A percentile compares a stretch with the other conserved stretches of the same genome.
Evolutionary conservation across 2,329 filamentous ascomycete species (phyloP).

Genomic region (Fragosphaeria purpurea): DNA sequence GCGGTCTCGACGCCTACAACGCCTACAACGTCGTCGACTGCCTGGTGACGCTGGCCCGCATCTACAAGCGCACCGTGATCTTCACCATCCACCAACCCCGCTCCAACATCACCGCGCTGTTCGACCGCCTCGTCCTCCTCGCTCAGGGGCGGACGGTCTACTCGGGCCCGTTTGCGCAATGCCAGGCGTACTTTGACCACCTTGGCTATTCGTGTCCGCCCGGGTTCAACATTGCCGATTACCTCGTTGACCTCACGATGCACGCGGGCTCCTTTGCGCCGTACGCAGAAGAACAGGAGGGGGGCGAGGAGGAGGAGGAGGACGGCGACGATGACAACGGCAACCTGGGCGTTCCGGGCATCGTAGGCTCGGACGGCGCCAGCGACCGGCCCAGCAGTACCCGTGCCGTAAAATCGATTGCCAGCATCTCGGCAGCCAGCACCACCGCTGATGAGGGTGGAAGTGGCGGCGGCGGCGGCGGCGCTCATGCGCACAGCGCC

Average conservation of each 20-base stretch:
- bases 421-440: conserved; percentile 70
- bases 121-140: conserved; percentile 85
- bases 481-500: conserved; percentile 17
- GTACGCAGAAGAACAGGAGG: conserved; percentile 39
- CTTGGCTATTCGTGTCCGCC: conserved; percentile 89
- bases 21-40: conserved; percentile 98
- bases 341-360: too few relatives aligned
- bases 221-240: conserved; percentile 98
- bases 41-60: conserved; percentile 86
- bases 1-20: conserved; percentile 90
- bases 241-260: conserved; percentile 95
- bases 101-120: conserved; percentile 95
- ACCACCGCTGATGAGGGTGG: conserved; percentile 54
- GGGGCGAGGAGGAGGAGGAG: conserved; percentile 14
- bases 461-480: background rate
- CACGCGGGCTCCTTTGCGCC: conserved; percentile 62
- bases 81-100: conserved; percentile 98
- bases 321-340: conserved; percentile 18
- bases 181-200: conserved; percentile 84
- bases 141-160: conserved; percentile 87
- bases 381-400: conserved; percentile 78
- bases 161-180: conserved; percentile 79
- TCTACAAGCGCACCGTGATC: conserved; percentile 91
- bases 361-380: conserved; percentile 39
- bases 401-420: conserved; percentile 79